Base-by-base conservation (phyloP, 2,329 filamentous ascomycete genomes). In the Arthrinium phaeospermum region DNA sequence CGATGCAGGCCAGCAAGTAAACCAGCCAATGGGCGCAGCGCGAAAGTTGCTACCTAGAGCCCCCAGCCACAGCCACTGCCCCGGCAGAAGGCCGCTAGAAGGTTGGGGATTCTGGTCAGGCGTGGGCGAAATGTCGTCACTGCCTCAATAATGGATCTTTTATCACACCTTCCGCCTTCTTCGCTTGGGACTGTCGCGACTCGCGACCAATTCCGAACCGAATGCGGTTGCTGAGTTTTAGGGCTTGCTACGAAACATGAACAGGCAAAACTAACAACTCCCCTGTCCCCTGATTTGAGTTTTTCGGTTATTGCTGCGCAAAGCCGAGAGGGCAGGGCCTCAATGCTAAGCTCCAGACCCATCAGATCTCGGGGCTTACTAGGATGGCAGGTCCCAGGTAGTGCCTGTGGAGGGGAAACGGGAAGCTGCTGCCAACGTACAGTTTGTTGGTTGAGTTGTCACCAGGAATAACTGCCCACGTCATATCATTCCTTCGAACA, bases 51-150 rank as follows among this genome's bases (percentile, higher is more conserved):
- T n/a, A 24, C 34, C 57, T 64, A 13, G 22, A 41, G 19, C 51
- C 34, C 44, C 64, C 34, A 68, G 45, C 45, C 64, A 68, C 64
- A 47, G 46, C 27, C 67, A 68, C 67, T 68, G 41, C 44, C n/a
- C n/a, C 46, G 41, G 46, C 27, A 19, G 67, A 64, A 64, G 57
- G 34, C 34, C 57, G 57, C 57, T 64, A 64, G 57, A 64, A 64
- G 57, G 57, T 41, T 19, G 30, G 53, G 30, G 19, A 8, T 61
- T 61, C 53, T 41, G 34, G 57, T 64, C 57, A 64, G 57, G 57
- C 57, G 57, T n/a, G 30, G 53, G 53, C 57, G 34, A n/a, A 64
- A 5, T 41, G 34, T 41, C 57, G 57, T 41, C 57, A 64, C 57
- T n/a, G 57, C 57, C 57, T 41, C 34, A 22, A 64, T 64, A n/a